Conservation (phyloP, 106 monocot genomes). For the Phalaenopsis aphrodite region DNA sequence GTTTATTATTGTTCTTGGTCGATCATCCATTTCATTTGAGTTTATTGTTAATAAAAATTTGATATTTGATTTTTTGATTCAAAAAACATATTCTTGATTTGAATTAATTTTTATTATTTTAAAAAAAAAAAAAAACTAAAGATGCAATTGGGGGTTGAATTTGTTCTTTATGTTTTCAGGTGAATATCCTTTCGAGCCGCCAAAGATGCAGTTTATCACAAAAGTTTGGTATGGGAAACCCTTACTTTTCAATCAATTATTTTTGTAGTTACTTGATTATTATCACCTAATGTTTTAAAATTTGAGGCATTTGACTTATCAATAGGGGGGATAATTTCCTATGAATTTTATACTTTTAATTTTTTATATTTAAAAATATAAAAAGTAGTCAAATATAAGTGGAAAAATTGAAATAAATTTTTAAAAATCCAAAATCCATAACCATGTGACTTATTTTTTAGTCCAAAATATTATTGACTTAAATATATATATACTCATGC, state of each 20-base stretch:
- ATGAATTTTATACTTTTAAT: slow-evolving; percentile 1
- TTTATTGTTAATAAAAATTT: background rate
- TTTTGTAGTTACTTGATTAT: background rate
- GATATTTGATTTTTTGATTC: background rate
- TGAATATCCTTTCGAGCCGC: slow-evolving; percentile 98
- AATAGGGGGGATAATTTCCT: background rate
- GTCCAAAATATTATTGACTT: background rate
- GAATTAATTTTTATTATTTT: too few relatives aligned
- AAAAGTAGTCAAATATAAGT: background rate
- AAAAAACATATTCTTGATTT: background rate
- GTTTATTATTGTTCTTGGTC: background rate
- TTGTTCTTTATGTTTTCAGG: slow-evolving; percentile 36
- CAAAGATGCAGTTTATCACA: slow-evolving; percentile 96
- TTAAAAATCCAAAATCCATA: background rate
- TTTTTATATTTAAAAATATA: background rate
- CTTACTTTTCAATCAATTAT: background rate
- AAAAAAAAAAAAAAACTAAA: too few relatives aligned
- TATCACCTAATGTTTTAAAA: background rate
- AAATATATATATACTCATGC: background rate
- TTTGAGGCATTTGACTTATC: background rate
- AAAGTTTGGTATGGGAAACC: slow-evolving; percentile 79
- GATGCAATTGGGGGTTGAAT: slow-evolving; percentile 1
- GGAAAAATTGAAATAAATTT: background rate
- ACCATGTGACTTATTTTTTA: background rate
- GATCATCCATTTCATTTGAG: background rate